Evolutionary conservation across 2,329 filamentous ascomycete genomes (phyloP), one percentile per base, ranked within the genome.

Genomic region (Zymoseptoria pseudotritici): DNA sequence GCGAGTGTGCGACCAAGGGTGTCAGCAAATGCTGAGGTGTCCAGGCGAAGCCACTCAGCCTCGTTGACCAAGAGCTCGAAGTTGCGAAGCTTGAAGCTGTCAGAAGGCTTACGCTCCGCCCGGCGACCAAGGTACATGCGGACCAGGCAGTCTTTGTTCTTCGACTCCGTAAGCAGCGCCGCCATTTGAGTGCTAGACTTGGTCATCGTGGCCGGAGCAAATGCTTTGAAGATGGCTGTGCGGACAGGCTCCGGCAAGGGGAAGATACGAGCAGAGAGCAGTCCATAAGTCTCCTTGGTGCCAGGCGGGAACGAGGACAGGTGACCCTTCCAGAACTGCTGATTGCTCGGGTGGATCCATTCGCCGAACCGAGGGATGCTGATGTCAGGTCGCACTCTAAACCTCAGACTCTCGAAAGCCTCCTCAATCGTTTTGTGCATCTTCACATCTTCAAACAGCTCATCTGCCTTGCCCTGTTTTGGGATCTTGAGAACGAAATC

Each of bases 111-210:
- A 5, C 53, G 11, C 7, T 36, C 31, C 53, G 17, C 13, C 31
- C 53, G 29, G 17, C 53, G 29, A 31, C 53, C 53, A 36, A 55
- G 31, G 26, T 55, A 55, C 13, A 55, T n/a, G 26, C 53, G 53
- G 24, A 55, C 53, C 26, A 55, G 53, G 53, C 53, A 55, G 21
- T 55, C 53, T 55, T 55, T 36, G 36, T 55, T 55, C 17, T 55
- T 55, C 26, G 24, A 6, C 29, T 55, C 53, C 4, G 53, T 19
- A 13, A 55, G 24, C 24, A 31, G 53, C 21, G 19, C 24, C 22
- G 53, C 53, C 21, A 22, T 22, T 53, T 53, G 9, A 13, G 20
- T 24, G 29, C 51, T 53, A 31, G 29, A 31, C 29, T 31, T 31
- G 7, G 29, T 31, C 29, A 31, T 11, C 29, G 29, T 22, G 8